Evolutionary conservation across 2,329 filamentous ascomycete genomes (phyloP).

Genomic region (Colletotrichum chlorophyti): DNA sequence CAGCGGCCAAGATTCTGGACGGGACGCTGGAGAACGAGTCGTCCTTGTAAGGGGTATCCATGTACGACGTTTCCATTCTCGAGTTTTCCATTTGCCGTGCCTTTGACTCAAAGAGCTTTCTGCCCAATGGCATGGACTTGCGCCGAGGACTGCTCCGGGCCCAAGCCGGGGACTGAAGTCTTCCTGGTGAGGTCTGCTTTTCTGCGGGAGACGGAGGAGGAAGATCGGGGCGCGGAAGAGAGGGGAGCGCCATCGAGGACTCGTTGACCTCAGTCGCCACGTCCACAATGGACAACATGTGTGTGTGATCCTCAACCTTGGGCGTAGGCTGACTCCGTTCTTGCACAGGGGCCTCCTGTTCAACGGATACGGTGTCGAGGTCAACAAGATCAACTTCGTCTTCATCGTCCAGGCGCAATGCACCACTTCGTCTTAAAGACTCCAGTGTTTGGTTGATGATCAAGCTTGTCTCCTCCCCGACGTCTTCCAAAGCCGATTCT

Average conservation of each 20-base stretch:
- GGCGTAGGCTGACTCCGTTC: not conserved
- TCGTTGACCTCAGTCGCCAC: not conserved
- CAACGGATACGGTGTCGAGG: not conserved
- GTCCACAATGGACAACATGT: not conserved
- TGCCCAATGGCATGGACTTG: constrained; percentile 40
- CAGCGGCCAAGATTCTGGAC: constrained; percentile 39
- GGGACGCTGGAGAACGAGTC: constrained; percentile 45
- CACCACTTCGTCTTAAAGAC: constrained; percentile 49
- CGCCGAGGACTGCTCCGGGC: constrained; percentile 44
- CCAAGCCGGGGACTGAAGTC: constrained; percentile 35
- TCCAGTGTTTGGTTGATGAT: constrained; percentile 64
- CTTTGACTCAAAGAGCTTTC: constrained; percentile 41
- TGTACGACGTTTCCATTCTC: not conserved
- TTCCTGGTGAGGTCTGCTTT: not conserved
- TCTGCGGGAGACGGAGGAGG: not conserved
- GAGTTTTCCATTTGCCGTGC: constrained; percentile 31
- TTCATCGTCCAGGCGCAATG: constrained; percentile 22
- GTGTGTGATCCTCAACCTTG: not conserved
- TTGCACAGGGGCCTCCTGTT: not conserved
- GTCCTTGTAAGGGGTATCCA: constrained; percentile 28
- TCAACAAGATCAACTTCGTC: constrained; percentile 22
- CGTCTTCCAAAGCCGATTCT: constrained; percentile 46
- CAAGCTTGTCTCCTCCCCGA: constrained; percentile 62
- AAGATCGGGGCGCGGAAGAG: not conserved
- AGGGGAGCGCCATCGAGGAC: constrained; percentile 12